These are phyloP conservation scores for Tuctoria greenei DNA, from an alignment of 176 grass and related monocot species.

Conservation along the genomic window DNA sequence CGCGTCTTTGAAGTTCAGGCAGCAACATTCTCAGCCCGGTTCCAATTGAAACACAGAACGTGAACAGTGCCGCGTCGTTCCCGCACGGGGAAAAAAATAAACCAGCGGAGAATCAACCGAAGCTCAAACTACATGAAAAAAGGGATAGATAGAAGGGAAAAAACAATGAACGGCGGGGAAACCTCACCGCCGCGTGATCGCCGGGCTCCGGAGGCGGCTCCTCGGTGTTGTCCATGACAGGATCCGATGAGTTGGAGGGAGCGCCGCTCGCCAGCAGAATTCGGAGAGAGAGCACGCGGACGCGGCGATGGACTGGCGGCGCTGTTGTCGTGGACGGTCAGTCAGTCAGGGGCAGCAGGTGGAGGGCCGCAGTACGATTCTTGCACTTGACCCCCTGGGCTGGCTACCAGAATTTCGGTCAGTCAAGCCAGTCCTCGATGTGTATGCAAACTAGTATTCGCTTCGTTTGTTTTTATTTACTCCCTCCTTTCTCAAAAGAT, in stretches of 20 bases:
- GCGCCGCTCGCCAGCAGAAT: neutral
- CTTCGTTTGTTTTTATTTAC: too few species aligned
- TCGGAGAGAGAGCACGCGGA: neutral
- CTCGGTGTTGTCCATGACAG: constrained; percentile 33
- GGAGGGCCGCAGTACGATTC: neutral
- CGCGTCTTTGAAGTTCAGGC: neutral
- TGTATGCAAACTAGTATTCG: too few species aligned
- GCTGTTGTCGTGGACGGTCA: constrained; percentile 18
- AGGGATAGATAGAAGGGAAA: neutral
- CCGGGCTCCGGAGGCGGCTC: constrained; percentile 14
- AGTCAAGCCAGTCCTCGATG: too few species aligned
- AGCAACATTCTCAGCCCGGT: neutral
- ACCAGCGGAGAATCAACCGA: neutral
- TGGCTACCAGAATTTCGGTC: too few species aligned
- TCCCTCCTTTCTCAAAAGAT: too few species aligned
- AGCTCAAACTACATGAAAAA: neutral
- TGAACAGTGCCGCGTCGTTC: neutral
- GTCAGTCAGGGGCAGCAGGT: neutral
- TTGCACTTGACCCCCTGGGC: too few species aligned
- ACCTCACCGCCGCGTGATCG: constrained; percentile 32
- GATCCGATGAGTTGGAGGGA: constrained; percentile 33
- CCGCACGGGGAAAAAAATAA: neutral
- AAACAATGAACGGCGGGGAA: neutral
- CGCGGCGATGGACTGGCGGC: constrained; percentile 7
- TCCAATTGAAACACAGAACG: neutral